Evolutionary conservation across 805 yeast species (phyloP).

Genomic region (Spathaspora passalidarum): DNA sequence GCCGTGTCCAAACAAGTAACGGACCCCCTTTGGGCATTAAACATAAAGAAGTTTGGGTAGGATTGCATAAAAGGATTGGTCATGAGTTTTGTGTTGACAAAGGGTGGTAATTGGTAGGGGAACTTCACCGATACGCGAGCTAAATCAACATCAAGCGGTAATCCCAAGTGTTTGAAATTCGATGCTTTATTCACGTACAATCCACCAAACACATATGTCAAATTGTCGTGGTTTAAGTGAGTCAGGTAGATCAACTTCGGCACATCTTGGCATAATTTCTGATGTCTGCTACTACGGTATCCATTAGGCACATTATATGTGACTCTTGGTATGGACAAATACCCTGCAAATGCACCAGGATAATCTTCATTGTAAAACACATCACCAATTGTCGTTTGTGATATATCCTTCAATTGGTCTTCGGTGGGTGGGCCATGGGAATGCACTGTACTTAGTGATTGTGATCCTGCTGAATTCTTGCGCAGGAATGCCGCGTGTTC

Average conservation of each 20-base stretch:
- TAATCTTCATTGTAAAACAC: slow-evolving; percentile 7
- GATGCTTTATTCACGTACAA: slow-evolving; percentile 15
- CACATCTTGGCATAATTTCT: slow-evolving; percentile 11
- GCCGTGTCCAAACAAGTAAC: slow-evolving; percentile 24
- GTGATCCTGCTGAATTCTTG: slow-evolving; percentile 6
- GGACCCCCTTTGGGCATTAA: slow-evolving; percentile 31
- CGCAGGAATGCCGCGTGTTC: slow-evolving; percentile 10
- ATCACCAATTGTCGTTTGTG: not conserved
- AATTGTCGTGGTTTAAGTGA: slow-evolving; percentile 28
- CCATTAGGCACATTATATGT: slow-evolving; percentile 19
- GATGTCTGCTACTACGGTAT: slow-evolving; percentile 7
- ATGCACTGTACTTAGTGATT: not conserved
- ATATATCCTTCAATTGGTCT: not conserved
- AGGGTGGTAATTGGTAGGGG: slow-evolving; percentile 39
- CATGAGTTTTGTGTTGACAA: slow-evolving; percentile 30
- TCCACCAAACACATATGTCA: slow-evolving; percentile 39
- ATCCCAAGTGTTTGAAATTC: slow-evolving; percentile 24
- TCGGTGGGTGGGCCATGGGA: not conserved
- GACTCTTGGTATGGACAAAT: slow-evolving; percentile 22
- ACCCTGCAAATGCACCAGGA: slow-evolving; percentile 24
- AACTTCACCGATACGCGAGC: slow-evolving; percentile 34
- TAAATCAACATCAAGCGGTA: slow-evolving; percentile 29
- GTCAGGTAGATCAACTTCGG: slow-evolving; percentile 31
- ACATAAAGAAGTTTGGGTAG: slow-evolving; percentile 23
- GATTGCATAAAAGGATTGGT: slow-evolving; percentile 44